These are phyloP conservation scores for Wallacemonas rigidus DNA, from an alignment of 208 protist species.

Conservation along the genomic window DNA sequence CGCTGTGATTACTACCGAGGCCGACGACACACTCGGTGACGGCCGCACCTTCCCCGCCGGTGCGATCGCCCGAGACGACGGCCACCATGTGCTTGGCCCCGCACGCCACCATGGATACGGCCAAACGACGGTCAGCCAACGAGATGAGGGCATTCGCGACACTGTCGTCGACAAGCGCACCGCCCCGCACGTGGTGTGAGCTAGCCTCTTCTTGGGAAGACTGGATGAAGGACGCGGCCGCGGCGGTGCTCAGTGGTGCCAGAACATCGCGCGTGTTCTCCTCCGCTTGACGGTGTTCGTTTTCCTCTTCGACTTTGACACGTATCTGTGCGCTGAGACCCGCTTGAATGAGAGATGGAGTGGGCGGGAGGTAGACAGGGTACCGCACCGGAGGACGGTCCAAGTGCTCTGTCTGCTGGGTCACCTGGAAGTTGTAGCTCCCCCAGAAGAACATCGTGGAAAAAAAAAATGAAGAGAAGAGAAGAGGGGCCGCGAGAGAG, in stretches of 20 bases:
- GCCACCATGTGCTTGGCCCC: conserved; percentile 65
- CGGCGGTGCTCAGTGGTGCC: not conserved
- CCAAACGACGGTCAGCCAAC: conserved; percentile 29
- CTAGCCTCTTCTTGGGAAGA: too few relatives aligned
- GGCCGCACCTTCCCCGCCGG: not conserved
- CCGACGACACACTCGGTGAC: conserved; percentile 38
- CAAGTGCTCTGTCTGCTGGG: conserved; percentile 44
- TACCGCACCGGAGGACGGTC: conserved; percentile 57
- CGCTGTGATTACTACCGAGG: conserved; percentile 79
- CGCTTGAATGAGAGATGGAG: conserved; percentile 27
- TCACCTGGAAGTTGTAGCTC: conserved; percentile 77
- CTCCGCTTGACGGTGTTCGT: too few relatives aligned
- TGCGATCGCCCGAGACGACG: conserved; percentile 16
- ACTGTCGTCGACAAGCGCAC: not conserved
- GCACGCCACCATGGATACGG: conserved; percentile 43
- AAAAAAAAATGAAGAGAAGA: not conserved
- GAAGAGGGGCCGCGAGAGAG: too few relatives aligned
- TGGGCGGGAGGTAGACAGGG: conserved; percentile 71
- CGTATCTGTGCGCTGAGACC: not conserved
- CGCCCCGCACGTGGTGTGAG: too few relatives aligned
- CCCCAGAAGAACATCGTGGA: conserved; percentile 86
- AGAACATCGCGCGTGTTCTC: too few relatives aligned
- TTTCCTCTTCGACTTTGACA: too few relatives aligned
- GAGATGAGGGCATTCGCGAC: conserved; percentile 1
- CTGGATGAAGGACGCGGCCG: not conserved